Evolutionary conservation across 805 yeast species (phyloP).

Genomic region (Candida dendrica): DNA sequence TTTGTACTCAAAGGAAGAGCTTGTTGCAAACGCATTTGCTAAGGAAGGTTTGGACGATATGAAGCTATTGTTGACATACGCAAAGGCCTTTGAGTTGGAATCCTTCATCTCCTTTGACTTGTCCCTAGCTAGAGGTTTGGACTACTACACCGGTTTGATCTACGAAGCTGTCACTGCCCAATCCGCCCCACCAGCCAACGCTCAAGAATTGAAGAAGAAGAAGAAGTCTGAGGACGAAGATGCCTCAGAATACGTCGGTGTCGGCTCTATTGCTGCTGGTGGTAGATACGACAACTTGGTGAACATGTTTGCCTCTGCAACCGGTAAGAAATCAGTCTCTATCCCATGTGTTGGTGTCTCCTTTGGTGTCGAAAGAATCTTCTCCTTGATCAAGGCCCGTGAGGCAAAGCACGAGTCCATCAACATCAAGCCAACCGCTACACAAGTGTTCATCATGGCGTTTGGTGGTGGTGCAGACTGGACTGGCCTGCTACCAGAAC

Average conservation of each 20-base stretch:
- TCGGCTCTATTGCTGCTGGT: constrained; percentile 98
- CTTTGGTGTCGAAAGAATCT: constrained; percentile 93
- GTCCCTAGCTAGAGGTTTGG: constrained; percentile 95
- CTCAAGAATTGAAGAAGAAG: constrained; percentile 54
- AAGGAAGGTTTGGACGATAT: constrained; percentile 77
- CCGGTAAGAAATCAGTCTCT: constrained; percentile 67
- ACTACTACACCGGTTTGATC: constrained; percentile 94
- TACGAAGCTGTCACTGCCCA: constrained; percentile 94
- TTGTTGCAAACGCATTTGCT: constrained; percentile 65
- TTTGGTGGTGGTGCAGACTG: constrained; percentile 97
- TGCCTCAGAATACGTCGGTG: constrained; percentile 95
- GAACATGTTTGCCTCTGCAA: constrained; percentile 87
- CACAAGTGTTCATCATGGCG: constrained; percentile 95
- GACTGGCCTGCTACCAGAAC: constrained; percentile 86
- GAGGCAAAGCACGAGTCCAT: constrained; percentile 44
- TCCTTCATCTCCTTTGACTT: constrained; percentile 74
- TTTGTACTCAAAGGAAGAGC: constrained; percentile 49
- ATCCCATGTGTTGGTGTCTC: constrained; percentile 98
- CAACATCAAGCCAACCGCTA: constrained; percentile 69
- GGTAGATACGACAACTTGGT: constrained; percentile 96
- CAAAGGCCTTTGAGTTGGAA: constrained; percentile 75
- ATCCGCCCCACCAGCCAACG: constrained; percentile 90
- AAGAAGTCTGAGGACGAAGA: constrained; percentile 63
- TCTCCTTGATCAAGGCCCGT: constrained; percentile 81
- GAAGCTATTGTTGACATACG: constrained; percentile 63